Evolutionary conservation across 2,329 filamentous ascomycete species (phyloP), one percentile per base, ranked within the genome.

Genomic region (Tolypocladium ophioglossoides): DNA sequence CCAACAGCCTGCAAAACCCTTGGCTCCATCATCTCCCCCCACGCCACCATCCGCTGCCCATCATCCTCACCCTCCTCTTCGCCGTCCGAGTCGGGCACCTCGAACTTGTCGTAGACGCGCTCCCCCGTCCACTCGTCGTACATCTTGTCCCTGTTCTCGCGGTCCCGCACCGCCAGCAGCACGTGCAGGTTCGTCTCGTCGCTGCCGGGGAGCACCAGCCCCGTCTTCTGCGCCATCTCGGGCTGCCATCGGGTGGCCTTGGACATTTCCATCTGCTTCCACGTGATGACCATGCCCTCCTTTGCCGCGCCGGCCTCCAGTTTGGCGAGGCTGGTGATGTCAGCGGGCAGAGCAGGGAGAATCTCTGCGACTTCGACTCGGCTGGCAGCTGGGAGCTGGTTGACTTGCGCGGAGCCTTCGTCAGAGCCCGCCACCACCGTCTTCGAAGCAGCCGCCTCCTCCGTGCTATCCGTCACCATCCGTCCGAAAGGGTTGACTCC

Each of bases 81-180:
- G 12, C 82, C 80, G 8, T 83, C 78, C 9, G 81, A 72, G 12
- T 80, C 80, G 0, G 86, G 85, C 61, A 84, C 83, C 62, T 95
- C 89, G 59, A 95, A 94, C 55, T 84, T 87, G 57, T 79, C 83
- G 61, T 92, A 95, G 11, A 89, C 70, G 11, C 89, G 79, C 57
- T 86, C 76, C 0, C 89, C 90, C 0, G 86, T 85, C 40, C 78
- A 70, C 12, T 83, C 77, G 60, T 92, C 84, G 59, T 83, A 84
- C 20, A 71, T 67, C 62, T 80, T 85, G 58, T 83, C 73, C 52
- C 77, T 79, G 6, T 77, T 69, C 14, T 78, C 70, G 50, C 85
- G 74, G 63, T 95, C 87, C 32, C 87, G 80, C 57, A 78, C 78
- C 2, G 90, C 89, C 3, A 95, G 76, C 12, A 78, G 74, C 5